Evolutionary conservation across 495 filamentous ascomycete species (phyloP), one percentile per base, ranked within the genome.

Genomic region (Talaromyces thailandensis): DNA sequence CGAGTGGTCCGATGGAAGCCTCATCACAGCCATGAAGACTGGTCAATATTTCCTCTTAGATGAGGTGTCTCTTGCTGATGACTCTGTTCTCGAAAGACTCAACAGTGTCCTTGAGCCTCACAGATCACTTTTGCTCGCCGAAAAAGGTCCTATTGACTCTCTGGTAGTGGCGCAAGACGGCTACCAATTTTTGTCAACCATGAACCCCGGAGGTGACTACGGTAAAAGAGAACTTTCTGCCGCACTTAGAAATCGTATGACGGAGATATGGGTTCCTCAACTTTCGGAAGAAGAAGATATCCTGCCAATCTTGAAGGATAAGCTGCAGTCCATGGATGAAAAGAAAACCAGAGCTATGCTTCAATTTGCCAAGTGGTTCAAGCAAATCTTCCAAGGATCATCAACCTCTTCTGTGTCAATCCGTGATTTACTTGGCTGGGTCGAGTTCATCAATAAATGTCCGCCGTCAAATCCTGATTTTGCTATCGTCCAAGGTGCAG

Each of bases 161-260:
- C 85, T 90, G 65, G 79, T 99, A 43, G 79, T 82, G 40, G 95
- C 88, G 23, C 72, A 81, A n/a, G 79, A 87, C 28, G 92, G 89
- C 1, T 99, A 97, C 74, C 93, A 98, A 69, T 96, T 98, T 69
- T 78, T 98, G 53, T 93, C 95, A 16, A 99, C 95, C 2, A 99
- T 99, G 95, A 99, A 99, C 65, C 95, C 95, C 8, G 95, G 94
- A 40, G 95, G 95, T 60, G 95, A 99, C 68, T 98, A 96, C 71
- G 95, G 95, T 61, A 99, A 99, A 70, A 88, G 89, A 65, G 95
- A 99, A 71, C 85, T 99, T 52, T 98, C 95, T 3, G 93, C 93
- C 5, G 95, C 95, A 25, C 79, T 99, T 59, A 84, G 95, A 25
- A 98, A 99, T 70, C 88, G 95, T 45, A 97, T 99, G 76, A 99